Evolutionary conservation across 305 asterid genomes (phyloP), one percentile per base, ranked within the genome.

Genomic region (Fraxinus floribunda): DNA sequence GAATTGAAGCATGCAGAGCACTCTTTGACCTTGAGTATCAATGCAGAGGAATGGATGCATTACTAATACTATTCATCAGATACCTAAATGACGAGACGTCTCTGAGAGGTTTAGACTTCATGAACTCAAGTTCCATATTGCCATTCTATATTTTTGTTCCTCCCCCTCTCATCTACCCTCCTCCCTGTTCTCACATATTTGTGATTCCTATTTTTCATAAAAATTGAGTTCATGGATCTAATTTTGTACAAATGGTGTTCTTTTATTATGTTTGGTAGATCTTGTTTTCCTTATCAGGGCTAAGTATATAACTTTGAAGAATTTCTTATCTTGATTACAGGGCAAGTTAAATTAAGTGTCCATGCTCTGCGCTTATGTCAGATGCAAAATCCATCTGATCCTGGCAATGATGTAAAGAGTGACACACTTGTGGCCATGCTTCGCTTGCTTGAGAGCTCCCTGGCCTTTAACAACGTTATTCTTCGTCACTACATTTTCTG

Each of bases 401-500:
- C 84, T 80, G 94, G 84, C 87, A 89, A 88, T 81, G 93, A 89
- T 83, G 90, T 94, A 72, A 91, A 90, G 91, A 88, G 95, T 83
- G 97, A 89, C 81, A 94, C 93, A 38, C 97, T 94, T 49, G 95
- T 93, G 72, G 86, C 97, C 22, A 91, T 96, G 85, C 90, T 96
- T 86, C 97, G 92, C 82, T 85, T 94, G 89, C 98, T 96, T 83
- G 98, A 94, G 92, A 93, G 99, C 89, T 94, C 97, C 18, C 66
- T 91, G 90, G 93, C 97, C 71, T 96, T 96, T 87, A 94, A 96
- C 92, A 96, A 96, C 79, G 86, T 89, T 78, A 81, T 81, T 74
- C 98, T 96, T 81, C 98, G 98, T 66, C 99, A 94, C 91, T 90
- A 94, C 87, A 86, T 94, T 79, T 96, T 93, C 92, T 91, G 98